Base-by-base conservation (phyloP, 2,329 filamentous ascomycete genomes). In the Alternaria arborescens region DNA sequence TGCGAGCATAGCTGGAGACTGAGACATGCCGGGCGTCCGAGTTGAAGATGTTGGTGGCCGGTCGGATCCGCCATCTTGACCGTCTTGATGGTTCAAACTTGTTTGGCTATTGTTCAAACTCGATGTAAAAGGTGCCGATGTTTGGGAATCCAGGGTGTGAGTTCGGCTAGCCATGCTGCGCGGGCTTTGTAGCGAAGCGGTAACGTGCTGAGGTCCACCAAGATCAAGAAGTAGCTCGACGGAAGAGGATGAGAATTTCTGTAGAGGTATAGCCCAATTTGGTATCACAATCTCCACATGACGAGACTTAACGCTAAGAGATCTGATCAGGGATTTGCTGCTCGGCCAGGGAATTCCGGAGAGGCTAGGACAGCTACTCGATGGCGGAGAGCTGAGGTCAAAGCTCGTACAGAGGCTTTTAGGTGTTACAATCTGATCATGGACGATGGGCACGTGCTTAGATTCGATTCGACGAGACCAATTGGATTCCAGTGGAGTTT, bases 201-300 rank as follows among this genome's bases (percentile, higher is more conserved):
- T 53, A 50, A 69, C 62, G 26, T 58, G 44, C 46, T 70, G 64
- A 22, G 58, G 50, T 28, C 34, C 38, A 26, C 67, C 61, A 47
- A 62, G 64, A 40, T 74, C 66, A 53, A 74, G 60, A 8, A 65
- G 59, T 54, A 72, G 64, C 22, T 71, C 69, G 47, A 77, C 70
- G 36, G 78, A 74, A 48, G 74, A 75, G 14, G 75, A 69, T 58
- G 77, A 70, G 53, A 78, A 73, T 71, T 71, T 74, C 57, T 79
- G 72, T 62, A 79, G 70, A 67, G 81, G 80, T 73, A 77, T 70
- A 53, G 79, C 80, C 78, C 78, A 82, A 56, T 77, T 69, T 43
- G 81, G 80, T 64, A 83, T 83, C 61, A 81, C 71, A 69, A 83
- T 83, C 75, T 83, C 81, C 59, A 83, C 82, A 83, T 84, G 80